Evolutionary conservation across 75 land plant species (phyloP).

Genomic region (Ceratopteris richardii): DNA sequence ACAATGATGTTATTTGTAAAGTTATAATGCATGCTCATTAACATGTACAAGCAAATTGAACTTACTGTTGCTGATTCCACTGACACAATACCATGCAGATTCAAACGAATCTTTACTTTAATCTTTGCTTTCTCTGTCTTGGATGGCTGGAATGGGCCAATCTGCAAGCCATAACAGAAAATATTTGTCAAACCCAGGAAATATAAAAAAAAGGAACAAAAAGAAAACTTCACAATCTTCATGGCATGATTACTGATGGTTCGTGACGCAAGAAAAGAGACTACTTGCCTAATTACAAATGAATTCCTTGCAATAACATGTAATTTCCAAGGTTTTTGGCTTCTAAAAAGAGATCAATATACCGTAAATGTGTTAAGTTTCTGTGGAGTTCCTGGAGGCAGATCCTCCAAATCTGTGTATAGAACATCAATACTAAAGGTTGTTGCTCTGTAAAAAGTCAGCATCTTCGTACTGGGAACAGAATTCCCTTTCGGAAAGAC

Average conservation of each 20-base stretch:
- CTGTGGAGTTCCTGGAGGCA: conserved; percentile 41
- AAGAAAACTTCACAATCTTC: no score
- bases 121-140: conserved; percentile 47
- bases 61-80: conserved; percentile 74
- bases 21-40: no score
- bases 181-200: no score
- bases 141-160: conserved; percentile 64
- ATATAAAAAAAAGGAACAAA: no score
- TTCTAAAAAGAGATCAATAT: conserved; percentile 13
- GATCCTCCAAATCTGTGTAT: conserved; percentile 51
- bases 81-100: conserved; percentile 71
- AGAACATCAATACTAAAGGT: conserved; percentile 54
- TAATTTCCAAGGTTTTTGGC: no score
- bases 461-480: conserved; percentile 61
- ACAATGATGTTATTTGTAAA: neutral
- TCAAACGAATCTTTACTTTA: conserved; percentile 62
- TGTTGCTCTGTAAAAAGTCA: conserved; percentile 42
- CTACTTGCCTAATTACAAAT: no score
- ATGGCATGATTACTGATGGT: no score
- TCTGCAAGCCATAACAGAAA: conserved; percentile 27
- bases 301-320: no score
- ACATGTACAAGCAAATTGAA: conserved; percentile 2
- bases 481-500: conserved; percentile 69
- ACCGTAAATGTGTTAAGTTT: conserved; percentile 59
- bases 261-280: no score